phyloP scores from a whole-genome alignment of 1,139 yeast genomes.

The Saccharomyces hybrid region DNA sequence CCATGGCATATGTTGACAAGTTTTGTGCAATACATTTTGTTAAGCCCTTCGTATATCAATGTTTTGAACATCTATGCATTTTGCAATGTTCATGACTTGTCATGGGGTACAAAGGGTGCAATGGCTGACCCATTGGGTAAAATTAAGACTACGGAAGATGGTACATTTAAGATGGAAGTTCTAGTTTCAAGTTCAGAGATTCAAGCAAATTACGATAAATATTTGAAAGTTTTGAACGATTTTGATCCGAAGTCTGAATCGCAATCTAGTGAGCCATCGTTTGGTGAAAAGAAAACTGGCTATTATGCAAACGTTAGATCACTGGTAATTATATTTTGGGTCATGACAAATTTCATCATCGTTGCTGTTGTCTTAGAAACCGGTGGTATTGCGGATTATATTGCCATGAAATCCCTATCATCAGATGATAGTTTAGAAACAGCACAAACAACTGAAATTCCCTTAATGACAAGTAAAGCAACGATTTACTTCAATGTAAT shows the following conservation, averaged over 20 bases:
- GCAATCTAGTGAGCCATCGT: conserved; percentile 32
- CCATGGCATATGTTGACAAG: conserved; percentile 95
- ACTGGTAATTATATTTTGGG: conserved; percentile 73
- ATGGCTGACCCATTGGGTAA: conserved; percentile 57
- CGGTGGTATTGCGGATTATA: conserved; percentile 43
- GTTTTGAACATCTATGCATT: conserved; percentile 84
- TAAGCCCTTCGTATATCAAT: conserved; percentile 87
- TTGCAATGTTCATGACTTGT: conserved; percentile 91
- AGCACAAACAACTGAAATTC: conserved; percentile 19
- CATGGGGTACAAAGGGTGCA: conserved; percentile 98
- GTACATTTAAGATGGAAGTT: conserved; percentile 66
- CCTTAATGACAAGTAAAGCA: conserved; percentile 34
- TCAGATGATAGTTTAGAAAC: conserved; percentile 17
- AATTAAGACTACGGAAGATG: conserved; percentile 62
- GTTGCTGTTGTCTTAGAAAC: conserved; percentile 63
- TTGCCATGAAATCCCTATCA: conserved; percentile 16
- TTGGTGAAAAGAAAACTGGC: conserved; percentile 56
- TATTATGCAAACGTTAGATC: conserved; percentile 72
- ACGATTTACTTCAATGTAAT: conserved; percentile 60
- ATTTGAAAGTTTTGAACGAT: conserved; percentile 52
- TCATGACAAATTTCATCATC: conserved; percentile 62
- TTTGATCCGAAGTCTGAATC: conserved; percentile 39
- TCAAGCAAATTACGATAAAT: conserved; percentile 52
- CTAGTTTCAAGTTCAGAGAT: conserved; percentile 59
- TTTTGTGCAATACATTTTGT: conserved; percentile 71